A percentile compares a stretch with the other conserved stretches of the same genome.
These are phyloP conservation scores for Cyclostephanos tholiformis DNA, from an alignment of 108 stramenopile genomes.

Conservation along the genomic window DNA sequence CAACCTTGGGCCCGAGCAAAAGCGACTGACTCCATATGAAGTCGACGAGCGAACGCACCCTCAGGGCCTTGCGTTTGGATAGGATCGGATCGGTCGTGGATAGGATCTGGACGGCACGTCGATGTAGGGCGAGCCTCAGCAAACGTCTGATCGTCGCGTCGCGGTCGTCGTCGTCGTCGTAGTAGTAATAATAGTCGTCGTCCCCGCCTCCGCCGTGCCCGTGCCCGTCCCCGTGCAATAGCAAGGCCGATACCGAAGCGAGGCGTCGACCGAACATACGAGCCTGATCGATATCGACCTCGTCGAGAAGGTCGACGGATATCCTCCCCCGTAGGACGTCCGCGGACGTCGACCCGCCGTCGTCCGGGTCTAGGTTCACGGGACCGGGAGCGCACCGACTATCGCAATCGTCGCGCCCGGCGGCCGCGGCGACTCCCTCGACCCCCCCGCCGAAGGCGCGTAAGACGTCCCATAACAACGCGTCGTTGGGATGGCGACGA, in stretches of 20 bases:
- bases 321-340: slow-evolving; percentile 15
- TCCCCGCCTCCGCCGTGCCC: background rate
- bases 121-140: slow-evolving; percentile 40
- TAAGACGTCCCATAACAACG: background rate
- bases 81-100: slow-evolving; percentile 24
- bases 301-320: slow-evolving; percentile 23
- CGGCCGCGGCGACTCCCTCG: no score
- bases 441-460: slow-evolving; percentile 28
- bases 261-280: slow-evolving; percentile 42
- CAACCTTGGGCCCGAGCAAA: slow-evolving; percentile 15
- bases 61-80: slow-evolving; percentile 26
- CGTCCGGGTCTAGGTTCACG: slow-evolving; percentile 29
- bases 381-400: slow-evolving; percentile 26
- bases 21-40: slow-evolving; percentile 43
- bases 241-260: slow-evolving; percentile 24
- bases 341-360: background rate
- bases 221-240: background rate
- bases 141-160: slow-evolving; percentile 15
- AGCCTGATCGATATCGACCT: slow-evolving; percentile 44
- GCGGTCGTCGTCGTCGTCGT: slow-evolving; percentile 5
- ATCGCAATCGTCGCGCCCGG: no score
- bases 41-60: slow-evolving; percentile 38
- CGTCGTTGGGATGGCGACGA: slow-evolving; percentile 9
- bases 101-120: slow-evolving; percentile 32
- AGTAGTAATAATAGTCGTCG: background rate